A percentile compares a stretch with the other conserved stretches of the same genome.
These are phyloP conservation scores for Penicillium lividum DNA, from an alignment of 495 filamentous ascomycete species.

Conservation along the genomic window DNA sequence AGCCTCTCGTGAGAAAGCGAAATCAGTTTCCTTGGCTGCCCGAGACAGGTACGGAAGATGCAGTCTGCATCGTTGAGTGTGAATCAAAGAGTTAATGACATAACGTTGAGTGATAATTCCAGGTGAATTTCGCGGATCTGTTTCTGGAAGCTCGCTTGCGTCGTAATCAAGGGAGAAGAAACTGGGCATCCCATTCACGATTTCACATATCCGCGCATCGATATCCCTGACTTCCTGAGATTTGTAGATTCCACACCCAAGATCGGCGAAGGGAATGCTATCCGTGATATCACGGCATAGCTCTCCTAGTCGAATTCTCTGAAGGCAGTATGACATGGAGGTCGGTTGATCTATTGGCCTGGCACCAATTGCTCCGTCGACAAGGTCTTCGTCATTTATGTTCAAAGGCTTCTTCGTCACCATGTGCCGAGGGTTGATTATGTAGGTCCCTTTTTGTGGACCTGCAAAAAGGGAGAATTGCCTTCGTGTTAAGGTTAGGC, in stretches of 20 bases:
- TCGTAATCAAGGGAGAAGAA: constrained; percentile 22
- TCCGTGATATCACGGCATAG: constrained; percentile 47
- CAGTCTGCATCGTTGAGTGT: constrained; percentile 42
- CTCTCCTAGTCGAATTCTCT: constrained; percentile 47
- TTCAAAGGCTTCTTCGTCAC: constrained; percentile 46
- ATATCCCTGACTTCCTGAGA: constrained; percentile 30
- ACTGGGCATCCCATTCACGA: constrained; percentile 26
- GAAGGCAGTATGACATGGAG: constrained; percentile 47
- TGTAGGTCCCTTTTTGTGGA: constrained; percentile 42
- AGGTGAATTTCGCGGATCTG: constrained; percentile 13
- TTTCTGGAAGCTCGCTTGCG: not conserved
- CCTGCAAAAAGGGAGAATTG: constrained; percentile 38
- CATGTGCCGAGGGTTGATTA: constrained; percentile 44
- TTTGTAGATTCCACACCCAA: constrained; percentile 7
- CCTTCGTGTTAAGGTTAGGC: constrained; percentile 24
- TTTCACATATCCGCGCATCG: constrained; percentile 31
- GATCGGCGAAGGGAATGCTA: constrained; percentile 26
- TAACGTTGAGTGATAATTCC: constrained; percentile 36
- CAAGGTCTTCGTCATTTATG: constrained; percentile 46
- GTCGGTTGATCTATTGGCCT: constrained; percentile 41
- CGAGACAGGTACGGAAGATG: constrained; percentile 40
- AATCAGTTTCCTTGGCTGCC: constrained; percentile 24
- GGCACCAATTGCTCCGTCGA: constrained; percentile 31
- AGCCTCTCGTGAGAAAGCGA: constrained; percentile 34
- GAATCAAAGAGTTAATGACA: constrained; percentile 33